phyloP scores from a whole-genome alignment of 2,329 filamentous ascomycete species.

The Fusarium clavum region DNA sequence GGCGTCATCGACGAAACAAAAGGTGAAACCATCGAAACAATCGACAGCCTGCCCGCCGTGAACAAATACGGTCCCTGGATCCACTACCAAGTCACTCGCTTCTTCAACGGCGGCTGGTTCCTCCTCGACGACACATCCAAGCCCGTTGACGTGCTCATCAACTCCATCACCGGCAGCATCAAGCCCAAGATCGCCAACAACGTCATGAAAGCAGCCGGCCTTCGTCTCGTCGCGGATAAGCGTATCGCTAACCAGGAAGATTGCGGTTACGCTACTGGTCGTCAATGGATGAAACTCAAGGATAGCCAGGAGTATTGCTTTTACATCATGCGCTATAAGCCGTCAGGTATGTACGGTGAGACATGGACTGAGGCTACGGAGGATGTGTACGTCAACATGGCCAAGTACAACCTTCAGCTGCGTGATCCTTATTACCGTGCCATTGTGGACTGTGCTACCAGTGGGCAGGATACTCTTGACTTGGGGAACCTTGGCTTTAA shows the following conservation, averaged over 20 bases:
- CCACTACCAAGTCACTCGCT: conserved; percentile 20
- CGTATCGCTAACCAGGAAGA: conserved; percentile 6
- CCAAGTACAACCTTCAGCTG: conserved; percentile 17
- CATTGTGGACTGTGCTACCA: conserved; percentile 22
- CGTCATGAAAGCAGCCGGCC: conserved; percentile 30
- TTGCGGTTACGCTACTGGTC: conserved; percentile 17
- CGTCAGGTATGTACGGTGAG: neutral
- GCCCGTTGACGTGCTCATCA: neutral
- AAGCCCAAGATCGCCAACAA: conserved; percentile 38
- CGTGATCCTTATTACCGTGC: conserved; percentile 25
- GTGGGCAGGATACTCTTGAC: neutral
- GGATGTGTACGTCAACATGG: conserved; percentile 31
- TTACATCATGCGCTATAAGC: conserved; percentile 23
- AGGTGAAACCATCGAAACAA: neutral
- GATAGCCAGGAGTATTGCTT: conserved; percentile 31
- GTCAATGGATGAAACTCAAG: conserved; percentile 32
- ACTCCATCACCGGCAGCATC: conserved; percentile 17
- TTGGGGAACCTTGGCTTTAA: conserved; percentile 2
- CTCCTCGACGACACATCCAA: conserved; percentile 12
- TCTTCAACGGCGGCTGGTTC: conserved; percentile 33
- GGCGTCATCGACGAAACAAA: neutral
- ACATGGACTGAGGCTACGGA: conserved; percentile 13
- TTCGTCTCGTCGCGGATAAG: conserved; percentile 31
- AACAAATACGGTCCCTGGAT: conserved; percentile 14
- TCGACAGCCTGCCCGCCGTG: neutral